A percentile compares a stretch with the other conserved stretches of the same genome.
Conservation (phyloP, 345 rosid genomes). For the Eucalyptus erythrocorys region DNA sequence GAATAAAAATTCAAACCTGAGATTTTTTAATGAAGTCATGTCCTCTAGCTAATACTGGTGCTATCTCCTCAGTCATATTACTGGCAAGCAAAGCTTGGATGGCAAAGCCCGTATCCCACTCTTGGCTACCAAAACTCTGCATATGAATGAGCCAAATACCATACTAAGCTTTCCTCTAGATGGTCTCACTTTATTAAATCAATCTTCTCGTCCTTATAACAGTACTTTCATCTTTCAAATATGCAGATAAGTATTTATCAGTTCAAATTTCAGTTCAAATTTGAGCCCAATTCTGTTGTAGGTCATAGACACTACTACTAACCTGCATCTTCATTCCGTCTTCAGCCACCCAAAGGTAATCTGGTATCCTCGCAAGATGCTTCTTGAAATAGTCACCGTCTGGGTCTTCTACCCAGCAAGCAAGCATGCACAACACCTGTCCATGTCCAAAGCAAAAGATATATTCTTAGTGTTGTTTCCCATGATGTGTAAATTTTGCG, state of each 20-base stretch:
- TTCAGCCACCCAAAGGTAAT: slow-evolving; percentile 56
- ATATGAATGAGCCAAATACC: not conserved
- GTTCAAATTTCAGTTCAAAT: not conserved
- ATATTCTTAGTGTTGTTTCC: not conserved
- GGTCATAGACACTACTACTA: not conserved
- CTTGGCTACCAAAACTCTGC: slow-evolving; percentile 54
- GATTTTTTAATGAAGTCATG: slow-evolving; percentile 28
- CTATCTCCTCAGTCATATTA: slow-evolving; percentile 17
- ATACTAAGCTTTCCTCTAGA: not conserved
- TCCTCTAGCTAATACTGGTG: slow-evolving; percentile 14
- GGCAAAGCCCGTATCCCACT: slow-evolving; percentile 42
- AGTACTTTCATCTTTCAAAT: not conserved
- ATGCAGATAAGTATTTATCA: not conserved
- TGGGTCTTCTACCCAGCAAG: slow-evolving; percentile 71
- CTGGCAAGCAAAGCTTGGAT: slow-evolving; percentile 34
- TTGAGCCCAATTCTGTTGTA: not conserved
- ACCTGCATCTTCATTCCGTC: slow-evolving; percentile 69
- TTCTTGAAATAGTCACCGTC: slow-evolving; percentile 37
- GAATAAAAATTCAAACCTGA: slow-evolving; percentile 18
- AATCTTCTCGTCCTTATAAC: not conserved
- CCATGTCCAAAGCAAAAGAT: not conserved
- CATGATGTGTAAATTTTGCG: not conserved
- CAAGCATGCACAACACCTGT: slow-evolving; percentile 43
- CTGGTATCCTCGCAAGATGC: slow-evolving; percentile 41
- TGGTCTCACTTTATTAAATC: not conserved